Conservation (phyloP, 2,329 filamentous ascomycete genomes). For the Penicillium sp. region DNA sequence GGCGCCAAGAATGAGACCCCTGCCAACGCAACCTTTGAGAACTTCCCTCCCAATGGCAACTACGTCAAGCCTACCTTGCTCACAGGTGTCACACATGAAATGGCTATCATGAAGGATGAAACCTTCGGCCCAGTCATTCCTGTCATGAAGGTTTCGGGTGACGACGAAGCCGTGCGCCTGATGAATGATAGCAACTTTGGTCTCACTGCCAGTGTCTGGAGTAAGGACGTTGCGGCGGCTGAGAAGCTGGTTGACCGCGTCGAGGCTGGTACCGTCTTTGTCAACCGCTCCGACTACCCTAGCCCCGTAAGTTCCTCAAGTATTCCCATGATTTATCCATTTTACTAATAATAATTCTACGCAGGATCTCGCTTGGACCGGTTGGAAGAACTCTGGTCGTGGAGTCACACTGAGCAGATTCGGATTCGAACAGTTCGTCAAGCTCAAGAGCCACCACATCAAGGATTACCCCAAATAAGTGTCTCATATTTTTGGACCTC, state of each 20-base stretch:
- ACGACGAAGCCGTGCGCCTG: slow-evolving; percentile 75
- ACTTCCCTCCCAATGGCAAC: slow-evolving; percentile 75
- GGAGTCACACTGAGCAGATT: slow-evolving; percentile 86
- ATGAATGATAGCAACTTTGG: slow-evolving; percentile 98
- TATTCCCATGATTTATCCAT: neutral
- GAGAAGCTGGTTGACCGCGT: slow-evolving; percentile 76
- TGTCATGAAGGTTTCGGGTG: slow-evolving; percentile 79
- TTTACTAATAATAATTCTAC: neutral
- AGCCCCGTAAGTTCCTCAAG: slow-evolving; percentile 69
- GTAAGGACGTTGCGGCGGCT: slow-evolving; percentile 76
- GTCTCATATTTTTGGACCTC: too few species aligned
- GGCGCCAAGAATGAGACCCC: slow-evolving; percentile 85
- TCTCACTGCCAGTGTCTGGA: slow-evolving; percentile 96
- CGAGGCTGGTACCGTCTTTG: slow-evolving; percentile 93
- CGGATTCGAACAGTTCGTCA: slow-evolving; percentile 94
- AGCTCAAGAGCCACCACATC: slow-evolving; percentile 92
- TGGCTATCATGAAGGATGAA: slow-evolving; percentile 90
- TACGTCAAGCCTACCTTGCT: slow-evolving; percentile 86
- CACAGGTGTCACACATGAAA: slow-evolving; percentile 74
- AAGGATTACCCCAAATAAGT: slow-evolving; percentile 69
- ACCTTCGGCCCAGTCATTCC: slow-evolving; percentile 93
- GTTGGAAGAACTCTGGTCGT: slow-evolving; percentile 95
- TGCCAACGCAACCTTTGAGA: slow-evolving; percentile 73
- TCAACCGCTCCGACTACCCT: slow-evolving; percentile 91
- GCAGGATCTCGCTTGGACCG: slow-evolving; percentile 91